phyloP scores from a whole-genome alignment of 2,329 filamentous ascomycete genomes.

The Arthrobotrys conoides region DNA sequence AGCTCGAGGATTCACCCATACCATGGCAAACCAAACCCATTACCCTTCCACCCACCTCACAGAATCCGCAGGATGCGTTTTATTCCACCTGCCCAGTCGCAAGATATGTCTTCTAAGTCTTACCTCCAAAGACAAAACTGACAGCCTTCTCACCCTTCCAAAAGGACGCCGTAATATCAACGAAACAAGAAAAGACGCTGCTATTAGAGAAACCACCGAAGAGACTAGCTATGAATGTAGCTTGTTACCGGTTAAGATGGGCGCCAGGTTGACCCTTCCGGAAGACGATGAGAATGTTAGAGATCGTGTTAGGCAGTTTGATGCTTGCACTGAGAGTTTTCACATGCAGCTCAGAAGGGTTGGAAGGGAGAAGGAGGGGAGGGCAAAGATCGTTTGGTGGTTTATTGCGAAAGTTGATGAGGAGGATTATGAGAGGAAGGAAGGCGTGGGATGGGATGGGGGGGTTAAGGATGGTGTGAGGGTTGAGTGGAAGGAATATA shows the following conservation, averaged over 20 bases:
- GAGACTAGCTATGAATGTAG: constrained; percentile 45
- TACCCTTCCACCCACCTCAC: constrained; percentile 41
- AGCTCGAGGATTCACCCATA: not conserved
- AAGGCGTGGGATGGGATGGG: constrained; percentile 30
- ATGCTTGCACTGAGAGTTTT: constrained; percentile 43
- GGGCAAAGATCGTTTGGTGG: constrained; percentile 50
- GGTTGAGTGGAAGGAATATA: constrained; percentile 34
- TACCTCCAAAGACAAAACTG: not conserved
- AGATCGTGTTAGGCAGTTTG: constrained; percentile 23
- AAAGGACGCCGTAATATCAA: constrained; percentile 49
- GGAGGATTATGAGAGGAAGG: constrained; percentile 38
- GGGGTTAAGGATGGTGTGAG: constrained; percentile 7
- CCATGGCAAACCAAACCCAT: constrained; percentile 20
- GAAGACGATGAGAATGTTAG: constrained; percentile 35
- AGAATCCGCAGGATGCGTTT: constrained; percentile 33
- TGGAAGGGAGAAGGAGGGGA: constrained; percentile 21
- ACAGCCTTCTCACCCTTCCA: constrained; percentile 17
- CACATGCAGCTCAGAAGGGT: constrained; percentile 40
- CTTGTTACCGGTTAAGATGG: constrained; percentile 28
- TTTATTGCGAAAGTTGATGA: constrained; percentile 40
- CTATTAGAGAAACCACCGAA: constrained; percentile 41
- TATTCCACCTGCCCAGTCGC: constrained; percentile 28
- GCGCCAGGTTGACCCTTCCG: constrained; percentile 12
- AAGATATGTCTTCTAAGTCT: constrained; percentile 31
- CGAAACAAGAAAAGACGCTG: constrained; percentile 28